Evolutionary conservation across 2,329 filamentous ascomycete genomes (phyloP), one percentile per base, ranked within the genome.

Genomic region (Alternaria gaisen): DNA sequence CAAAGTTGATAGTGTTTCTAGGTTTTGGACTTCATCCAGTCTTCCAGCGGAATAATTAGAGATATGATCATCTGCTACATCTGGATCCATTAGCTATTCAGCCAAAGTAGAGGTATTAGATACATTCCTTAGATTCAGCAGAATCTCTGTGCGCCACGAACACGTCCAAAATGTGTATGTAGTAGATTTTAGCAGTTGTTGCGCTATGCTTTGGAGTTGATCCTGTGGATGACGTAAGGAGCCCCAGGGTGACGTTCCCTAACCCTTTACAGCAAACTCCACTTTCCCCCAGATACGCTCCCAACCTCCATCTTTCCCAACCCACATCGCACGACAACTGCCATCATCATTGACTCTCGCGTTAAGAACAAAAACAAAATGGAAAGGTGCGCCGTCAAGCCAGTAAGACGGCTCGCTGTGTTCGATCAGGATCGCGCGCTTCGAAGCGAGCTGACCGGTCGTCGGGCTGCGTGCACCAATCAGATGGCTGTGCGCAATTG

Each of bases 401-500:
- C 26, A 46, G 16, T 8, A 26, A 30, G 26, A 30, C 16, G 43
- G n/a, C 16, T 32, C 18, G 26, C 28, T 26, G 43, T 6, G 10
- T 46, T 3, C 26, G 26, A 20, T 30, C 1, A 46, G n/a, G 43
- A 28, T n/a, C 28, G 26, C 12, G 28, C n/a, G 26, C n/a, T 47
- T 30, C 18, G 44, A 30, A 47, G 38, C 44, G 30, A 47, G 28
- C 60, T 59, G 50, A 59, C 60, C 44, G 60, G 60, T 41, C 10
- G 28, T 41, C 28, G 28, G 18, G 28, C 44, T 16, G 3, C 34
- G 26, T 47, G 44, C 50, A 30, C 60, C 30, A 63, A 63, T 60
- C 34, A 63, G 8, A 48, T 42, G 44, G 26, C 56, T 56, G 41
- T 63, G 56, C 42, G 59, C 60, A 63, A 28, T 48, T 63, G 60